Base-by-base conservation (phyloP, 148 eudicot genomes). In the Pharnaceum exiguum region DNA sequence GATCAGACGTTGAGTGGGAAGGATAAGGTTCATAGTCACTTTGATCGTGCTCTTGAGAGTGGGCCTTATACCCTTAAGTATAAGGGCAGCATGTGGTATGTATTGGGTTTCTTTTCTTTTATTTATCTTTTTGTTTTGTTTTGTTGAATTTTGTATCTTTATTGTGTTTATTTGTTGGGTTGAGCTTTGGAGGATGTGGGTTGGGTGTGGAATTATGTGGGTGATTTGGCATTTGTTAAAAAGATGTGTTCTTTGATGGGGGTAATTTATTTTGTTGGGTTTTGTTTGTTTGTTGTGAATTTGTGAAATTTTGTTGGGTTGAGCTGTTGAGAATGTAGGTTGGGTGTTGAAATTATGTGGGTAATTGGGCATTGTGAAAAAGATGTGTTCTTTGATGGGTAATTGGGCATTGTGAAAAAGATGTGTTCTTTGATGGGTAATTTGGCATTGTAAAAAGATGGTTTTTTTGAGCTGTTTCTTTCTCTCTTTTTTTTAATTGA, bases 51-150 rank as follows among this genome's bases (percentile, higher is more conserved):
- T 50, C 71, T 84, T 27, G 97, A 90, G 74, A 78, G 91, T 39
- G 95, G 95, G 7, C 97, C 97, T 7, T 90, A 90, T 62, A 76
- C 91, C 17, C 62, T 90, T 19, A 90, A 90, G 82, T 87, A 87
- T 25, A 78, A 74, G 51, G 97, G 97, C 33, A 90, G 97, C 78
- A 90, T 90, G 97, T 90, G 97, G 97, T 90, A 74, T 68, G 79
- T 65, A 4, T 29, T 22, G 31, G n/a, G 22, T 66, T 17, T 40
- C 5, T 50, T 25, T n/a, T 49, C 32, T 51, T 58, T 27, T 6
- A 23, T 11, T 55, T 3, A 26, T 4, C 26, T 35, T 48, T 19
- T 17, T 31, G 23, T 13, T 22, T 7, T 13, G 10, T 4, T 49
- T 10, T 30, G 30, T 50, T 5, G 22, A 11, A 4, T 5, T 21